phyloP scores from a whole-genome alignment of 2,329 filamentous ascomycete species.

The Scortechinia acanthostroma region DNA sequence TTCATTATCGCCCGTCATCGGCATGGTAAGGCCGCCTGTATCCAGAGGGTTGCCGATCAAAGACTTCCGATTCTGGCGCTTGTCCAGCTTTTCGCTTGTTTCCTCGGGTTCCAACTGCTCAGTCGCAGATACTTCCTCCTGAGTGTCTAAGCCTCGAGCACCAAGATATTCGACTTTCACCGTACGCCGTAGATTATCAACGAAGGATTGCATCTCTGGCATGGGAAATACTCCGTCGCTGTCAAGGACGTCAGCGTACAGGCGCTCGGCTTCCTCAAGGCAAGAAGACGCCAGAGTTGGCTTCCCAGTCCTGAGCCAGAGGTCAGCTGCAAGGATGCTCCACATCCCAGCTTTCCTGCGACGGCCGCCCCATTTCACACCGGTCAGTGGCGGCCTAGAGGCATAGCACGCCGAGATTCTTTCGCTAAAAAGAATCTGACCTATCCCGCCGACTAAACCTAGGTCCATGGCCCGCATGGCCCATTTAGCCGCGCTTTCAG shows the following conservation, averaged over 20 bases:
- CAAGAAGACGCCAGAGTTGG: conserved; percentile 45
- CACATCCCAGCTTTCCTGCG: conserved; percentile 59
- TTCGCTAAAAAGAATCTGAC: conserved; percentile 52
- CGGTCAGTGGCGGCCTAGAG: conserved; percentile 24
- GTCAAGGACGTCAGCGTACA: conserved; percentile 1
- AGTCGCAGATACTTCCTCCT: background rate
- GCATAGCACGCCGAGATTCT: conserved; percentile 53
- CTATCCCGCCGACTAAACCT: conserved; percentile 30
- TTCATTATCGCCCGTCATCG: background rate
- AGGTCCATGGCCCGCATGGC: conserved; percentile 51
- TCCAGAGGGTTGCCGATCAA: background rate
- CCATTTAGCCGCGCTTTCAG: conserved; percentile 62
- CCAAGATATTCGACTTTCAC: background rate
- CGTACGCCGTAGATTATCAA: background rate
- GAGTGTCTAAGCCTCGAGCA: background rate
- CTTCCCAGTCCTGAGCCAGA: conserved; percentile 51
- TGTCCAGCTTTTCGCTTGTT: background rate
- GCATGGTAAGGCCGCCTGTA: background rate
- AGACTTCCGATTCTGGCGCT: background rate
- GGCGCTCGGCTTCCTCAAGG: conserved; percentile 28
- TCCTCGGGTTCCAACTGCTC: background rate
- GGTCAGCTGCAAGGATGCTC: conserved; percentile 51
- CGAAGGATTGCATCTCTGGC: background rate
- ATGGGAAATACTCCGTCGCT: conserved; percentile 1
- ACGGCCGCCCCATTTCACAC: conserved; percentile 39